phyloP scores from a whole-genome alignment of 2,329 filamentous ascomycete genomes.

The Alternaria ventricosa region DNA sequence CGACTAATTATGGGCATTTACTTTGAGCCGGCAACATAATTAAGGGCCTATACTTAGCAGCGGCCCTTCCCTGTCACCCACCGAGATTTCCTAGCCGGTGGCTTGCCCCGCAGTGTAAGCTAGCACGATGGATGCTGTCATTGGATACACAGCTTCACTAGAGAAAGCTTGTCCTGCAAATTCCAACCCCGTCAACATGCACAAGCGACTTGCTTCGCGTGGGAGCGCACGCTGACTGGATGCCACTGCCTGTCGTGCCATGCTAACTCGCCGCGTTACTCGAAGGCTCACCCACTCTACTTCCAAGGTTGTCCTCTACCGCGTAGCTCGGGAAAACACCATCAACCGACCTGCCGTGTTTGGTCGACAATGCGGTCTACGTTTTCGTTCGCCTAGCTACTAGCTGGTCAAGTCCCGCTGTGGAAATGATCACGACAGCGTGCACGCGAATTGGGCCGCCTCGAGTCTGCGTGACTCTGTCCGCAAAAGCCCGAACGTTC shows the following conservation, averaged over 20 bases:
- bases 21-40: conserved; percentile 29
- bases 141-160: conserved; percentile 34
- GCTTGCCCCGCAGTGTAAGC: conserved; percentile 28
- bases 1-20: conserved; percentile 45
- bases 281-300: conserved; percentile 22
- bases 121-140: conserved; percentile 28
- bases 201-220: conserved; percentile 37
- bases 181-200: conserved; percentile 34
- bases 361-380: conserved; percentile 29
- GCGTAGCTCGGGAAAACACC: conserved; percentile 34
- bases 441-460: conserved; percentile 30
- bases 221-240: conserved; percentile 36
- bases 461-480: conserved; percentile 26
- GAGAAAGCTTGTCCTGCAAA: conserved; percentile 49
- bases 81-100: conserved; percentile 28
- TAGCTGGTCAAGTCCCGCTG: conserved; percentile 32
- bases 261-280: conserved; percentile 37
- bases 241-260: conserved; percentile 44
- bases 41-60: conserved; percentile 43
- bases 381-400: conserved; percentile 30
- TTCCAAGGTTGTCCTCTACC: conserved; percentile 4
- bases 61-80: conserved; percentile 28
- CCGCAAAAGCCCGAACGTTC: conserved; percentile 21
- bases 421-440: conserved; percentile 45
- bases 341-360: conserved; percentile 43